Evolutionary conservation across 2,329 filamentous ascomycete species (phyloP).

Genomic region (Colletotrichum lentis): DNA sequence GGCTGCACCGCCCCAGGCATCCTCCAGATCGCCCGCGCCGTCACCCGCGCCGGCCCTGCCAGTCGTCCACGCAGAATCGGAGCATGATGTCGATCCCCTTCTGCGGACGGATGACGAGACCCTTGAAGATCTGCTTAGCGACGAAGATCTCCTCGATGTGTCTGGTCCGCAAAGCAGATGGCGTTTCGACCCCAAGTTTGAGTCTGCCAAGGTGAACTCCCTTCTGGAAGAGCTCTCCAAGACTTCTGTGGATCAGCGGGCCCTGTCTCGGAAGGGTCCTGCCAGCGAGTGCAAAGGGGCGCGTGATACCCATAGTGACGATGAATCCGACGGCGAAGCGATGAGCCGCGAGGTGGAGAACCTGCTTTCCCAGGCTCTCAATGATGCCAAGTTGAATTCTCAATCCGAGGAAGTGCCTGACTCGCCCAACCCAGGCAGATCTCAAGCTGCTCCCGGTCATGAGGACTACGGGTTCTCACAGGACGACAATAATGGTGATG

Average conservation of each 20-base stretch:
- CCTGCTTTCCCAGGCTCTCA: constrained; percentile 56
- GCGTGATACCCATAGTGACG: constrained; percentile 41
- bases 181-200: constrained; percentile 43
- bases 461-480: not conserved
- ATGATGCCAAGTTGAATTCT: constrained; percentile 54
- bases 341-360: constrained; percentile 57
- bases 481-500: constrained; percentile 34
- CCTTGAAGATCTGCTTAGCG: constrained; percentile 60
- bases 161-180: constrained; percentile 44
- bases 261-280: not conserved
- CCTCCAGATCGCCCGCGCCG: constrained; percentile 9
- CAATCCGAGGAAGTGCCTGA: constrained; percentile 8
- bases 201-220: constrained; percentile 45
- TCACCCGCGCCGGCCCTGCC: not conserved
- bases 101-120: constrained; percentile 61
- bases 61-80: not conserved
- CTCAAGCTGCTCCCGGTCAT: not conserved
- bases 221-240: constrained; percentile 50
- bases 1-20: constrained; percentile 20
- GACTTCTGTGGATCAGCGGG: constrained; percentile 17
- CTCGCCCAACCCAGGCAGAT: constrained; percentile 2
- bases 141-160: constrained; percentile 49
- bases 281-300: not conserved
- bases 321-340: constrained; percentile 61
- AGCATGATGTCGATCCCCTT: constrained; percentile 49